Percentiles rank a stretch among this genome's conserved stretches.
phyloP scores from a whole-genome alignment of 2,329 filamentous ascomycete species.

The Aureobasidium sp. region DNA sequence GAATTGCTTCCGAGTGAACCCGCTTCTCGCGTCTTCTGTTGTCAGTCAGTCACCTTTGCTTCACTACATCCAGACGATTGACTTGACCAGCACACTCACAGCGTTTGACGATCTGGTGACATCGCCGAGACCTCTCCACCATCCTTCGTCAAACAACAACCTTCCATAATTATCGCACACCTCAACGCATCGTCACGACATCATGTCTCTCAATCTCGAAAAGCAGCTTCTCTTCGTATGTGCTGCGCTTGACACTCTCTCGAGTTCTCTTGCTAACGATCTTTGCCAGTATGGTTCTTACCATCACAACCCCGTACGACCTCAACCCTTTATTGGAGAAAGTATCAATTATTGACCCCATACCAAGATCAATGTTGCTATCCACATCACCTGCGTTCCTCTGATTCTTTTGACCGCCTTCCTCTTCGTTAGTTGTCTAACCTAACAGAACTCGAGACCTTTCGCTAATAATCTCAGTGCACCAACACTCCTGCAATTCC shows the following conservation, averaged over 20 bases:
- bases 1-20: conserved; percentile 8
- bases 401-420: conserved; percentile 65
- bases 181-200: not conserved
- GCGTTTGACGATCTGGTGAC: not conserved
- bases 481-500: conserved; percentile 51
- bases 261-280: conserved; percentile 11
- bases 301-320: conserved; percentile 61
- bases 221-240: conserved; percentile 76
- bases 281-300: conserved; percentile 68
- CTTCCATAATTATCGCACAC: not conserved
- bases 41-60: not conserved
- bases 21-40: conserved; percentile 4
- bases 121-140: not conserved
- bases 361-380: conserved; percentile 61
- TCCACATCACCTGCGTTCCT: conserved; percentile 75
- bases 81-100: not conserved
- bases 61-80: not conserved
- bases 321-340: not conserved
- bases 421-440: conserved; percentile 53
- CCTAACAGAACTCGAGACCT: conserved; percentile 11
- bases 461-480: conserved; percentile 34
- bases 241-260: conserved; percentile 19
- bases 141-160: not conserved
- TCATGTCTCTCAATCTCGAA: conserved; percentile 64
- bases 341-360: not conserved